Percentiles rank a stretch among this genome's conserved stretches.
phyloP scores from a whole-genome alignment of 2,329 filamentous ascomycete species.

The Trichoderma gracile region DNA sequence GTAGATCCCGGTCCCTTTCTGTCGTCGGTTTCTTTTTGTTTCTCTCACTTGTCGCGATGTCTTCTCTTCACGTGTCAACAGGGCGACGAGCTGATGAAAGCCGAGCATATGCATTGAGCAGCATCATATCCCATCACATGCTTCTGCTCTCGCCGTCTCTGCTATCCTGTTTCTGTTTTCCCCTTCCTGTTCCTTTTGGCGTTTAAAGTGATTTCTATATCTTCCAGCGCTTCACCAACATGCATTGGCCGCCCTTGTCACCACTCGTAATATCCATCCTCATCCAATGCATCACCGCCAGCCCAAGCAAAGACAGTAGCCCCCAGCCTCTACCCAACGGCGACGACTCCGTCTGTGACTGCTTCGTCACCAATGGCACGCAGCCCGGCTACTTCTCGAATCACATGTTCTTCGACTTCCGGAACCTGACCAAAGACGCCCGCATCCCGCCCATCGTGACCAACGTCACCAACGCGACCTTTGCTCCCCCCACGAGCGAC shows the following conservation, averaged over 20 bases:
- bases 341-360: slow-evolving; percentile 46
- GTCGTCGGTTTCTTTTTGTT: neutral
- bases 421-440: slow-evolving; percentile 44
- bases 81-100: neutral
- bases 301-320: neutral
- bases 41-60: neutral
- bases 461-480: slow-evolving; percentile 34
- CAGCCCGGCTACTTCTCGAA: slow-evolving; percentile 46
- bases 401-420: slow-evolving; percentile 54
- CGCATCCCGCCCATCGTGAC: slow-evolving; percentile 38
- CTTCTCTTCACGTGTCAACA: neutral
- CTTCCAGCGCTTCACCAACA: neutral
- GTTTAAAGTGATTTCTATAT: neutral
- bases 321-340: slow-evolving; percentile 27
- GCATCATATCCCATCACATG: neutral
- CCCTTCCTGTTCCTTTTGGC: neutral
- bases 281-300: slow-evolving; percentile 6
- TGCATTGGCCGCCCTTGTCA: slow-evolving; percentile 13
- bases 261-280: slow-evolving; percentile 16
- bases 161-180: neutral
- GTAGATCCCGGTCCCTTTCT: neutral
- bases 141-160: neutral
- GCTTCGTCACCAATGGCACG: slow-evolving; percentile 51
- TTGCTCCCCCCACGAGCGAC: slow-evolving; percentile 39
- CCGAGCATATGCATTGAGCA: neutral